Percentiles rank a stretch among this genome's conserved stretches.
Conservation (phyloP, 495 filamentous ascomycete species). For the Neurospora sp. region DNA sequence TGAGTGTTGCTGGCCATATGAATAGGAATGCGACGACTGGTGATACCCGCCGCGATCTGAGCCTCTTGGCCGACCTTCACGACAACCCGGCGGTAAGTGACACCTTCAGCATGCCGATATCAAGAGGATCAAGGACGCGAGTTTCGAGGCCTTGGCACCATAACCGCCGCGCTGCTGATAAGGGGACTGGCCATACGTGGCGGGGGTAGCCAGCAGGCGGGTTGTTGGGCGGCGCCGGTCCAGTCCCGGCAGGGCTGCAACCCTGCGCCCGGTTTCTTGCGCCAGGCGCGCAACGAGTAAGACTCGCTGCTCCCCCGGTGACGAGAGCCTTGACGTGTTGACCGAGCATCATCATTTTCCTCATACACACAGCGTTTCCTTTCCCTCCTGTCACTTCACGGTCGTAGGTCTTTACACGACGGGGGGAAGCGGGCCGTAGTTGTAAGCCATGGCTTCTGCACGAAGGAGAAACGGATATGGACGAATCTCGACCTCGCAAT, state of each 20-base stretch:
- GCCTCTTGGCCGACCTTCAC: too few relatives aligned
- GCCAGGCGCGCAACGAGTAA: too few relatives aligned
- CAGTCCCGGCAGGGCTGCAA: background rate
- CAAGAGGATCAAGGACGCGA: too few relatives aligned
- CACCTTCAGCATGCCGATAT: too few relatives aligned
- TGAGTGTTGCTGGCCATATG: conserved; percentile 13
- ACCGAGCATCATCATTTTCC: too few relatives aligned
- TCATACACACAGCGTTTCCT: too few relatives aligned
- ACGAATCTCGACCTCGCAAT: too few relatives aligned
- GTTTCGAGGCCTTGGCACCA: background rate
- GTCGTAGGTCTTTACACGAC: conserved; percentile 12
- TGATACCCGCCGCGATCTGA: conserved; percentile 29
- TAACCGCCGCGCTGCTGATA: conserved; percentile 25
- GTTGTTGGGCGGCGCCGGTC: conserved; percentile 25
- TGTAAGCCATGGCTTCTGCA: conserved; percentile 30
- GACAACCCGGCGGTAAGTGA: too few relatives aligned
- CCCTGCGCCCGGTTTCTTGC: too few relatives aligned
- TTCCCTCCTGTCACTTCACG: background rate
- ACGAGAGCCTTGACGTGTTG: too few relatives aligned
- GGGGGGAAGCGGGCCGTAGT: conserved; percentile 44
- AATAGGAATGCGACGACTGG: conserved; percentile 11
- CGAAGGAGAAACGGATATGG: too few relatives aligned
- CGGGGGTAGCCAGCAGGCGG: conserved; percentile 17
- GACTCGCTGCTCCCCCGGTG: too few relatives aligned
- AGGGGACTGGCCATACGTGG: conserved; percentile 23